Conservation (phyloP, 345 rosid species). For the Viola odorata region DNA sequence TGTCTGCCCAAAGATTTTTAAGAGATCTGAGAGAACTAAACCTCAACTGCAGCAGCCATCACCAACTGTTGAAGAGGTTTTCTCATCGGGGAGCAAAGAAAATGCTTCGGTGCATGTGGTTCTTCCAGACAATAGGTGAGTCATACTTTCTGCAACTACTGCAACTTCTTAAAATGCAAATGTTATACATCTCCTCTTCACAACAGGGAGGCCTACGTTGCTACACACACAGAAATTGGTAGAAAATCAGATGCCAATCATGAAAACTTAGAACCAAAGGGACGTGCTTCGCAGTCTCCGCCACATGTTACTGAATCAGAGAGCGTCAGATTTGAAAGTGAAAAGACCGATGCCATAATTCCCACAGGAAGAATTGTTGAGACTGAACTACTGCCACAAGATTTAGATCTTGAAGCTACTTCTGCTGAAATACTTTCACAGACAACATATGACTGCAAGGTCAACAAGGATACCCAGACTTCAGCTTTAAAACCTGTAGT, state of each 20-base stretch:
- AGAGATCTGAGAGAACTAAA: slow-evolving; percentile 27
- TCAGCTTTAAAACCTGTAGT: slow-evolving; percentile 24
- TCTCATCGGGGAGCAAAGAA: slow-evolving; percentile 26
- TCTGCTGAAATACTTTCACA: slow-evolving; percentile 17
- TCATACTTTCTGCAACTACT: neutral
- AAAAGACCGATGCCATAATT: slow-evolving; percentile 20
- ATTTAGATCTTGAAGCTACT: slow-evolving; percentile 18
- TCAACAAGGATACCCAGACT: slow-evolving; percentile 21
- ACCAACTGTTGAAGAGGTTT: slow-evolving; percentile 18
- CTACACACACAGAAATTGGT: no score
- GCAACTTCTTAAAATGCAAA: no score
- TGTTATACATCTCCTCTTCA: no score
- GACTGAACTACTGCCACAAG: slow-evolving; percentile 14
- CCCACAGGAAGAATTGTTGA: slow-evolving; percentile 14
- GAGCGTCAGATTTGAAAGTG: slow-evolving; percentile 20
- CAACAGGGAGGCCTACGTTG: no score
- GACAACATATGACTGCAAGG: slow-evolving; percentile 14
- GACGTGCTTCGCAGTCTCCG: slow-evolving; percentile 10
- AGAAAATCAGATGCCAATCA: neutral
- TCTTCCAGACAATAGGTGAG: neutral
- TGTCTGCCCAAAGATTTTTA: slow-evolving; percentile 30
- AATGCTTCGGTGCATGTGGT: slow-evolving; percentile 1
- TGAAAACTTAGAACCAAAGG: slow-evolving; percentile 13
- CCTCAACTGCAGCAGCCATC: slow-evolving; percentile 25
- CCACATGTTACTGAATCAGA: slow-evolving; percentile 16